Conservation (phyloP, 2,329 filamentous ascomycete genomes). For the Diaporthe humulicola region DNA sequence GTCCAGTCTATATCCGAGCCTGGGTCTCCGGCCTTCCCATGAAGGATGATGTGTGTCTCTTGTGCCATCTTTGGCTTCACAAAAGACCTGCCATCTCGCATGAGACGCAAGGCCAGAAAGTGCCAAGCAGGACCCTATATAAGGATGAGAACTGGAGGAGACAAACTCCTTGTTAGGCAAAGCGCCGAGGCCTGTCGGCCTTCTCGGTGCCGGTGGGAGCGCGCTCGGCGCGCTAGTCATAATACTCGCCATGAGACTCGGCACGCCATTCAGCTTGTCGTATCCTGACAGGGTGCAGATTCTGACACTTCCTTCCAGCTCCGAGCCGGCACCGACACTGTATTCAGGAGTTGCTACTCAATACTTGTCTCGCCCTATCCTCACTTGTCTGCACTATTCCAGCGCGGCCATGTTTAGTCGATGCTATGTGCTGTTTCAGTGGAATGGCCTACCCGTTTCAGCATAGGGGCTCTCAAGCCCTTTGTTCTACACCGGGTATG, state of each 20-base stretch:
- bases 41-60: neutral
- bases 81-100: neutral
- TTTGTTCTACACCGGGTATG: neutral
- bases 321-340: slow-evolving; percentile 8
- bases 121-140: slow-evolving; percentile 10
- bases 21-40: neutral
- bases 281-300: neutral
- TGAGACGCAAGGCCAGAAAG: no score
- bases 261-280: neutral
- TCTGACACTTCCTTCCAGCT: no score
- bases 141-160: neutral
- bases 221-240: slow-evolving; percentile 28
- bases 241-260: neutral
- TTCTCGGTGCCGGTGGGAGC: slow-evolving; percentile 2
- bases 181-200: neutral
- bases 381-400: no score
- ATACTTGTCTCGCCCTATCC: neutral
- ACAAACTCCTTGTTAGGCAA: neutral
- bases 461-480: neutral
- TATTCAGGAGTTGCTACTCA: neutral
- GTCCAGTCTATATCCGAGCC: neutral
- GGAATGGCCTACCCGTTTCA: neutral
- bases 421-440: neutral
- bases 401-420: neutral
- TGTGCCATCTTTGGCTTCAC: neutral